A percentile compares a stretch with the other conserved stretches of the same genome.
Conservation (phyloP, 805 yeast genomes). For the Metschnikowia sp. region DNA sequence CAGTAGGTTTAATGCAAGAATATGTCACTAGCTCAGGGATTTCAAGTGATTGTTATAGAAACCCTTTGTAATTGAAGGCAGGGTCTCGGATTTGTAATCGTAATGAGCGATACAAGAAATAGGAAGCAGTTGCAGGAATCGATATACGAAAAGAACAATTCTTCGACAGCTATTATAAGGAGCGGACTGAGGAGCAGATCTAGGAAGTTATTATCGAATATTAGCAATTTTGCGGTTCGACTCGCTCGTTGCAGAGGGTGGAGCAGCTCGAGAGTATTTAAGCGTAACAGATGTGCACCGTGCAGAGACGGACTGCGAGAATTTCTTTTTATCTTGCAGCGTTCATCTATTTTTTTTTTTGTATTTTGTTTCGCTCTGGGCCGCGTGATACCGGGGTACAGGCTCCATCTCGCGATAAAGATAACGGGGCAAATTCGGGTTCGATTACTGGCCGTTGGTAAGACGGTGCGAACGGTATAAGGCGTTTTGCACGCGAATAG, state of each 20-base stretch:
- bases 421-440: background rate
- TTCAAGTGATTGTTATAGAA: too few species aligned
- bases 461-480: background rate
- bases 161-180: background rate
- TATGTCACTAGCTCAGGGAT: too few species aligned
- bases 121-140: too few species aligned
- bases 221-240: too few species aligned
- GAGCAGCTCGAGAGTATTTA: slow-evolving; percentile 4
- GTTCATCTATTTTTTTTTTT: background rate
- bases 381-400: background rate
- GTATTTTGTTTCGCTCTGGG: background rate
- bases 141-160: background rate
- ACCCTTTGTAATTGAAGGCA: too few species aligned
- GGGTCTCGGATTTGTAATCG: too few species aligned
- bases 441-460: slow-evolving; percentile 4
- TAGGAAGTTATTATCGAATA: background rate
- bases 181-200: background rate
- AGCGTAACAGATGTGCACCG: slow-evolving; percentile 4
- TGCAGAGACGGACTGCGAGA: background rate
- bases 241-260: too few species aligned
- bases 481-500: slow-evolving; percentile 1
- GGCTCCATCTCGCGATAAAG: slow-evolving; percentile 3
- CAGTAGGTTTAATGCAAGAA: background rate
- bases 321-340: background rate
- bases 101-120: too few species aligned